Evolutionary conservation across 441 rosid genomes (phyloP), one percentile per base, ranked within the genome.

Genomic region (Gossypium davidsonii): DNA sequence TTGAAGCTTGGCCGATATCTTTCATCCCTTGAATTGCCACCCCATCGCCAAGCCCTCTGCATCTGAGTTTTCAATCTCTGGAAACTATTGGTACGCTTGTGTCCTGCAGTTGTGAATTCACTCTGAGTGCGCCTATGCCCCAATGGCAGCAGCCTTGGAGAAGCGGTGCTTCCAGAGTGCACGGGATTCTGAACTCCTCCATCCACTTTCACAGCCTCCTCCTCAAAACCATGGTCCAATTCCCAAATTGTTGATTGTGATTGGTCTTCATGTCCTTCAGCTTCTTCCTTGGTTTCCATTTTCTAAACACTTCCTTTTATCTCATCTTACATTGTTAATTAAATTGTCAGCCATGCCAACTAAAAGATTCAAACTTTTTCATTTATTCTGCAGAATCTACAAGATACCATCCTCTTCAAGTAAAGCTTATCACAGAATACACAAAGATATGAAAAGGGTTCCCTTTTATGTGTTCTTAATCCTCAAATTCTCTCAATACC

Each of bases 1-100:
- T 94, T 94, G 85, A 92, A 94, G 78, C 82, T 85, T 37, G 87
- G 77, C 8, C 68, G 70, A 59, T 58, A 73, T 66, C 66, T 79
- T 26, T 86, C 89, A 11, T 89, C 92, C 4, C 80, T 79, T 0
- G 79, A 73, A 76, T 78, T 82, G 78, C 87, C 83, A 68, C 90
- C 89, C 85, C 99, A 88, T 58, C 85, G 86, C 98, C 90, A 94
- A 42, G 94, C 98, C 83, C 83, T 94, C 68, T 91, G 94, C 97
- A 92, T 79, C 77, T 85, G 92, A 70, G 69, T 81, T 75, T 89
- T 94, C 77, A 89, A 70, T 78, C 74, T 90, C 83, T 85, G 91
- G 72, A 92, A 84, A 78, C 96, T 86, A 81, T 84, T 88, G 61
- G 63, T 78, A 25, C 84, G 88, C 72, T 71, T 65, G 73, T 87